Evolutionary conservation across 1,139 yeast species (phyloP), one percentile per base, ranked within the genome.

Genomic region (Hansenula sp.): DNA sequence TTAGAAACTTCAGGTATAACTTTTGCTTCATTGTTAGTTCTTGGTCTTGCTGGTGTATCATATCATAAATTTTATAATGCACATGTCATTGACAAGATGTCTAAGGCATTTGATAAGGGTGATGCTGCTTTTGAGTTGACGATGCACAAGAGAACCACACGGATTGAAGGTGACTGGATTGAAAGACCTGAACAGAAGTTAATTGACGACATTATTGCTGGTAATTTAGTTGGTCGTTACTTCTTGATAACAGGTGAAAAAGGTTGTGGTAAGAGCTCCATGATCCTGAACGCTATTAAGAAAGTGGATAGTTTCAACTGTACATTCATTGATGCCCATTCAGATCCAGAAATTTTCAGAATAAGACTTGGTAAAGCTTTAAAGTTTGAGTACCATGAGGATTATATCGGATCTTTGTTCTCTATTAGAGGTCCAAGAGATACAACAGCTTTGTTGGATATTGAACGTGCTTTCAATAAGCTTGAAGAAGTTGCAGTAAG

Each of bases 371-470:
- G 95, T 3, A 74, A 77, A 47, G 92, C 95, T 0, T 65, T 86
- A 37, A 79, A 83, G 48, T 86, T 80, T 59, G 79, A 80, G 29
- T 86, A 73, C 55, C 82, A 75, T 49, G 95, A 86, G 55, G 95
- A 86, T 58, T 86, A 86, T 56, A 79, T 86, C 45, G 95, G 95
- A 0, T 79, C 90, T 0, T 64, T 86, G 42, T 86, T 86, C 50
- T 80, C 88, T n/a, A 82, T 86, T 40, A 65, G 87, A 32, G 95
- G 95, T 0, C 95, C 95, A 8, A 69, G 95, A 46, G 95, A 86
- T 49, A 82, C 95, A 8, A 83, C 92, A 0, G 94, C 95, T 0
- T 62, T 85, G 39, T 65, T 86, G 34, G 95, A 86, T 57, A 85
- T 86, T 42, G 95, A 86, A 58, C 66, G 95, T 38, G 95, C 94